A percentile compares a stretch with the other conserved stretches of the same genome.
These are phyloP conservation scores for Albifimbria verrucaria DNA, from an alignment of 2,329 filamentous ascomycete genomes.

Conservation along the genomic window DNA sequence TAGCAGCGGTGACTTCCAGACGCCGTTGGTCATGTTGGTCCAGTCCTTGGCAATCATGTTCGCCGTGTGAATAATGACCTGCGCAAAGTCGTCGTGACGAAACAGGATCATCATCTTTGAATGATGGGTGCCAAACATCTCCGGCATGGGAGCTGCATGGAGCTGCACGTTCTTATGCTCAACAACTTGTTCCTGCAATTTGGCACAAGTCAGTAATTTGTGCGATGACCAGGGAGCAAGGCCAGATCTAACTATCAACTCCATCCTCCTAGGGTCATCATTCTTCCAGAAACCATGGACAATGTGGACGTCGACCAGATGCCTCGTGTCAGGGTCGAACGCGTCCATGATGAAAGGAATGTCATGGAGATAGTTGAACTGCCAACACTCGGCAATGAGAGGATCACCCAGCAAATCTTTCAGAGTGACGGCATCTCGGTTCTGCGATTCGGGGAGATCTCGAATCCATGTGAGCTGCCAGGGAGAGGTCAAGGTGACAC, in stretches of 20 bases:
- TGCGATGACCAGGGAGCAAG: too few relatives aligned
- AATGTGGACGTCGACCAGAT: conserved; percentile 49
- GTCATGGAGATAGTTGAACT: conserved; percentile 67
- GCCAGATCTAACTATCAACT: conserved; percentile 51
- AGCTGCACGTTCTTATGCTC: conserved; percentile 66
- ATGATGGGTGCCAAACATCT: conserved; percentile 82
- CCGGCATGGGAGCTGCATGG: conserved; percentile 74
- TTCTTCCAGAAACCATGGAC: conserved; percentile 64
- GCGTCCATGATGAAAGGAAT: conserved; percentile 52
- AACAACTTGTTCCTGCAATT: conserved; percentile 57
- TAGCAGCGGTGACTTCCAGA: conserved; percentile 74
- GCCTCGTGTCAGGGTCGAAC: conserved; percentile 48
- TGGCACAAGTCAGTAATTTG: not conserved
- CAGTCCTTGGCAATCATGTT: conserved; percentile 90
- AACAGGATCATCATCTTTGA: conserved; percentile 86
- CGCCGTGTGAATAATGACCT: conserved; percentile 82
- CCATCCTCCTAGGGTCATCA: conserved; percentile 58
- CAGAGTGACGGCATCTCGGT: conserved; percentile 64
- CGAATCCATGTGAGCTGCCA: conserved; percentile 68
- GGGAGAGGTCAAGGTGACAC: conserved; percentile 52
- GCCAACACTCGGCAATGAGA: conserved; percentile 68
- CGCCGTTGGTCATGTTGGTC: conserved; percentile 81
- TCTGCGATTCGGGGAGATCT: conserved; percentile 56
- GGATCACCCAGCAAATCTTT: conserved; percentile 70
- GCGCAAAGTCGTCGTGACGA: conserved; percentile 70